Evolutionary conservation across 73 alveolate species (phyloP).

Genomic region (Paramecium sonneborni): DNA sequence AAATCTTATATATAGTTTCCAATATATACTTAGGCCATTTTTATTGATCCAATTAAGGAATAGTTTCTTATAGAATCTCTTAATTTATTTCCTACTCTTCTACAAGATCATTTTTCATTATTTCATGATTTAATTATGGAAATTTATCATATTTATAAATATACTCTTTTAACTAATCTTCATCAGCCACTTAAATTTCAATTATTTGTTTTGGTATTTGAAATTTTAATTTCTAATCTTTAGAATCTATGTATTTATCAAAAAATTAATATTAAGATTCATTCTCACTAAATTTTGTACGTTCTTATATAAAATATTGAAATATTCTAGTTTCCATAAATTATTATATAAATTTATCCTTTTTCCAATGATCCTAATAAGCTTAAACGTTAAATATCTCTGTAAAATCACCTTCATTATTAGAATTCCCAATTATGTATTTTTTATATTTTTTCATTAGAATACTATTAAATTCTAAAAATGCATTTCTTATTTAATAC

Average conservation of each 20-base stretch:
- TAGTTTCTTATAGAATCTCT: slow-evolving; percentile 12
- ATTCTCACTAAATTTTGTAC: slow-evolving; percentile 11
- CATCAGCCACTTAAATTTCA: slow-evolving; percentile 9
- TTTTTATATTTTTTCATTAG: slow-evolving; percentile 57
- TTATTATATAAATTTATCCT: slow-evolving; percentile 50
- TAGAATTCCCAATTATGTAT: not conserved
- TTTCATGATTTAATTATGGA: slow-evolving; percentile 32
- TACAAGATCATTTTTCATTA: not conserved
- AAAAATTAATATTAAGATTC: slow-evolving; percentile 53
- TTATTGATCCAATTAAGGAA: slow-evolving; percentile 1
- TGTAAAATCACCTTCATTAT: slow-evolving; percentile 25
- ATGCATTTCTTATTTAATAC: slow-evolving; percentile 60
- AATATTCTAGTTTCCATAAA: slow-evolving; percentile 64
- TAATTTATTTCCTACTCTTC: not conserved
- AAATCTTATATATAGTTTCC: slow-evolving; percentile 48
- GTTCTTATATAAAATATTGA: slow-evolving; percentile 47
- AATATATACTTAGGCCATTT: slow-evolving; percentile 47
- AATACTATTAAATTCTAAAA: slow-evolving; percentile 46
- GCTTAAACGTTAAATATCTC: slow-evolving; percentile 29
- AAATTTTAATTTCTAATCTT: not conserved
- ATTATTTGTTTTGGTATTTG: not conserved
- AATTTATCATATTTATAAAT: slow-evolving; percentile 40
- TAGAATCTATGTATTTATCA: slow-evolving; percentile 8
- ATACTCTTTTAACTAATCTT: not conserved
- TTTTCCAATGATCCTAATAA: slow-evolving; percentile 40